Base-by-base conservation (phyloP, 75 land plant species). In the Azolla pinnata region DNA sequence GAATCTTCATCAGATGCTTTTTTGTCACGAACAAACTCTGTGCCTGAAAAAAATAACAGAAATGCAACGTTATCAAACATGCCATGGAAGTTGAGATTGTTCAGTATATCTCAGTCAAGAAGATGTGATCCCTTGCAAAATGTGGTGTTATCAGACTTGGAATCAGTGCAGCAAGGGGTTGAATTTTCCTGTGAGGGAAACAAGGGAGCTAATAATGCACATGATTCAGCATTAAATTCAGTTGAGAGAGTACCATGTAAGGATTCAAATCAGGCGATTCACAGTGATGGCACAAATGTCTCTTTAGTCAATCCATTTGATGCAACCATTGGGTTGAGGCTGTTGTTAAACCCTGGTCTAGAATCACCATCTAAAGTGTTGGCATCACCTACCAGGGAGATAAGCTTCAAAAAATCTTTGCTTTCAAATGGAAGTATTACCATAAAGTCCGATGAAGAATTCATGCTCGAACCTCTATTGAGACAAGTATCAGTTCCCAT, bases 11-110 rank as follows among this genome's bases (percentile, higher is more conserved):
- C n/a, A n/a, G n/a, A n/a, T n/a, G n/a, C n/a, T n/a, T n/a, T n/a
- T n/a, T n/a, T n/a, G n/a, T n/a, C n/a, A n/a, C n/a, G n/a, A n/a
- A n/a, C n/a, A n/a, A n/a, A n/a, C n/a, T n/a, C n/a, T n/a, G n/a
- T n/a, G n/a, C n/a, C n/a, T n/a, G n/a, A n/a, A n/a, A n/a, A n/a
- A n/a, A n/a, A n/a, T n/a, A n/a, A n/a, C n/a, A n/a, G n/a, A n/a
- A n/a, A n/a, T n/a, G n/a, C n/a, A n/a, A n/a, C n/a, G n/a, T n/a
- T n/a, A n/a, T n/a, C n/a, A n/a, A n/a, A n/a, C n/a, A n/a, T n/a
- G n/a, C n/a, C 49, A 46, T 46, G 49, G 49, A 46, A 46, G 21
- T 46, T 17, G 17, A 46, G 21, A 23, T 23, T 46, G n/a, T 46
- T 46, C 49, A 46, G 49, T 23, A 4, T 46, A 4, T 14, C 49